Conservation (phyloP, 1,284 basidiomycete species). For the Inonotus obliquus region DNA sequence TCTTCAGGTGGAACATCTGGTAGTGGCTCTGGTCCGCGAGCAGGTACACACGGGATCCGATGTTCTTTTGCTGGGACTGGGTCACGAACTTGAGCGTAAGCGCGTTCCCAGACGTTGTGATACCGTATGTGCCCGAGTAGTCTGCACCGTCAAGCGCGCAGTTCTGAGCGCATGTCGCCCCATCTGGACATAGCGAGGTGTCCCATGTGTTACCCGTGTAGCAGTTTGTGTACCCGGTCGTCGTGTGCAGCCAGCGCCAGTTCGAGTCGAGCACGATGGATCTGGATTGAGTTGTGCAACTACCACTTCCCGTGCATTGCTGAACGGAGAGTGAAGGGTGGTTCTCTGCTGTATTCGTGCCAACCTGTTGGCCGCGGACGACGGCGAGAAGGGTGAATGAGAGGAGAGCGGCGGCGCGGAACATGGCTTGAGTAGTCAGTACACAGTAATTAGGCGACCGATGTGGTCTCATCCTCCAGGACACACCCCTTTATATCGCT, state of each 20-base stretch:
- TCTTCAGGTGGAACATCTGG: constrained; percentile 48
- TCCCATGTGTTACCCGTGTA: constrained; percentile 33
- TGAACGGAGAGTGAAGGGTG: constrained; percentile 39
- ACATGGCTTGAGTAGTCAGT: neutral
- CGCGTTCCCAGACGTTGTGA: constrained; percentile 42
- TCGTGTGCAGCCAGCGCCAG: constrained; percentile 28
- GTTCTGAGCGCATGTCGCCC: constrained; percentile 35
- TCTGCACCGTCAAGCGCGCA: constrained; percentile 58
- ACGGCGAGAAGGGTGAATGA: constrained; percentile 31
- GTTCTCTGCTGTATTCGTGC: constrained; percentile 35
- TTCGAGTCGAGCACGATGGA: constrained; percentile 32
- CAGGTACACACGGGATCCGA: constrained; percentile 56
- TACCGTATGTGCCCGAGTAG: constrained; percentile 40
- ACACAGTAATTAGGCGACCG: neutral
- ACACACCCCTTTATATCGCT: too few species aligned
- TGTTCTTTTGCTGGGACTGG: constrained; percentile 32
- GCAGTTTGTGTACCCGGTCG: constrained; percentile 22
- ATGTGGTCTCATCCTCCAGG: neutral
- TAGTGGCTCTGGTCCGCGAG: constrained; percentile 41
- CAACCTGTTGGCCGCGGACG: constrained; percentile 36
- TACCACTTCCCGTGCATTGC: constrained; percentile 36
- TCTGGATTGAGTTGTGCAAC: constrained; percentile 33
- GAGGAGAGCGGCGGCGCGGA: neutral
- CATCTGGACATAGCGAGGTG: constrained; percentile 32
- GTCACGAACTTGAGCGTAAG: constrained; percentile 51